Evolutionary conservation across 805 yeast genomes (phyloP), one percentile per base, ranked within the genome.

Genomic region (Wickerhamiella spandovensis): DNA sequence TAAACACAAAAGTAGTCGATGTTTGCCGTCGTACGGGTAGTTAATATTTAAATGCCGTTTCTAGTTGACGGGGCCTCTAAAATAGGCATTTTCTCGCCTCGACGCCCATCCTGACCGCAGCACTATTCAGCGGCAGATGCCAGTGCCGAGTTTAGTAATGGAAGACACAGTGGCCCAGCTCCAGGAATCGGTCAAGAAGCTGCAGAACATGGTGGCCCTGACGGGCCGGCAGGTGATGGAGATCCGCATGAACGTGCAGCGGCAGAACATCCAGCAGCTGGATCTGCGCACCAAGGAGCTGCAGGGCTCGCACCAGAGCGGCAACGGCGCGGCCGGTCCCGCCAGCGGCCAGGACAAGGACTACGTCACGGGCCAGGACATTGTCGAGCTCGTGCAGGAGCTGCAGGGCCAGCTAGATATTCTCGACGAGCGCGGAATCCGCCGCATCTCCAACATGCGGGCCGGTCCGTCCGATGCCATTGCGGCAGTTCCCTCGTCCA

Each of bases 341-440:
- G 32, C 25, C 6, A 21, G 25, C 28, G 51, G 58, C 30, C 43
- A 35, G 47, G 52, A 22, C 7, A 45, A 49, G 45, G 61, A 55
- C 21, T 55, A 30, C 55, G 85, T 81, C 37, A 79, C 90, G 3
- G 82, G 85, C 56, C 94, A 84, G 51, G 97, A 90, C 61, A 68
- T 89, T 12, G 84, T 84, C 3, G 90, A 86, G 61, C 71, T 89
- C 44, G 97, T 88, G 13, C 86, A 85, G 10, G 97, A 89, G 64
- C 68, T 89, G 50, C 97, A 89, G 66, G 84, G 85, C 8, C 97
- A 89, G 66, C 72, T 89, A 60, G 89, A 84, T 48, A 70, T 75
- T 22, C 57, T 68, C 21, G 97, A 89, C 61, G 85, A 84, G 56
- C 75, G 95, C 57, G 76, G 83, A 17, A 74, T 84, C 43, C 73